Percentiles rank a stretch among this genome's conserved stretches.
These are phyloP conservation scores for Cryomyces minteri DNA, from an alignment of 495 filamentous ascomycete species.

Conservation along the genomic window DNA sequence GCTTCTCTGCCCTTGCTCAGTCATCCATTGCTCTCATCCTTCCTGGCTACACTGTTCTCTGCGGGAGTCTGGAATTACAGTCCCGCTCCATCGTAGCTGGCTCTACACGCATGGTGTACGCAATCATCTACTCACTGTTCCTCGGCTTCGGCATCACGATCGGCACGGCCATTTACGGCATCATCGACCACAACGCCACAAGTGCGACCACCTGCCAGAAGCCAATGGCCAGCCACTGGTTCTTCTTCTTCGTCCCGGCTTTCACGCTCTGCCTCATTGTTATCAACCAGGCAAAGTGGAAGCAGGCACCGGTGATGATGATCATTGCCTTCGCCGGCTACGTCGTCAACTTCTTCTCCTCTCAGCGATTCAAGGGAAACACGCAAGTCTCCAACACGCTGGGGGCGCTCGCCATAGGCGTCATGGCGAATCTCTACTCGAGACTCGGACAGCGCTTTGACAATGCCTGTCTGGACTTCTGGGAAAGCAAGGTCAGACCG, in stretches of 20 bases:
- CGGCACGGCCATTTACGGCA: conserved; percentile 74
- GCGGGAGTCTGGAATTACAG: conserved; percentile 74
- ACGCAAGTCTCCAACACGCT: conserved; percentile 71
- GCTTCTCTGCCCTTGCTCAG: conserved; percentile 85
- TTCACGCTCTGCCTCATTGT: conserved; percentile 71
- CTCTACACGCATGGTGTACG: conserved; percentile 88
- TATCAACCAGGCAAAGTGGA: conserved; percentile 83
- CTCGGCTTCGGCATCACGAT: conserved; percentile 96
- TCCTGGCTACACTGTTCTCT: conserved; percentile 72
- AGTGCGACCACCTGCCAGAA: conserved; percentile 52
- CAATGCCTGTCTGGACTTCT: conserved; percentile 18
- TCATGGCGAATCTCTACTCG: conserved; percentile 76
- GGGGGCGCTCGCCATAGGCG: conserved; percentile 71
- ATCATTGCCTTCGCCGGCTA: conserved; percentile 73
- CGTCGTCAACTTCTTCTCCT: conserved; percentile 65
- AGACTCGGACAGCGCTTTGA: conserved; percentile 33
- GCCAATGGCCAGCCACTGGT: conserved; percentile 40
- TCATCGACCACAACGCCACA: conserved; percentile 57
- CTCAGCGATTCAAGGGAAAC: conserved; percentile 51
- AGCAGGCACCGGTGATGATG: conserved; percentile 75
- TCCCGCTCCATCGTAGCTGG: conserved; percentile 74
- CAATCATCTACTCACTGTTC: conserved; percentile 88
- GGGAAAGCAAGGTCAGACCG: conserved; percentile 11
- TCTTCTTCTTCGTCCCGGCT: conserved; percentile 54
- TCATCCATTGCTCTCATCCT: conserved; percentile 83